Percentiles rank a stretch among this genome's conserved stretches.
These are phyloP conservation scores for Polytrichum formosum DNA, from an alignment of 225 moss, liverwort and hornwort genomes.

Conservation along the genomic window DNA sequence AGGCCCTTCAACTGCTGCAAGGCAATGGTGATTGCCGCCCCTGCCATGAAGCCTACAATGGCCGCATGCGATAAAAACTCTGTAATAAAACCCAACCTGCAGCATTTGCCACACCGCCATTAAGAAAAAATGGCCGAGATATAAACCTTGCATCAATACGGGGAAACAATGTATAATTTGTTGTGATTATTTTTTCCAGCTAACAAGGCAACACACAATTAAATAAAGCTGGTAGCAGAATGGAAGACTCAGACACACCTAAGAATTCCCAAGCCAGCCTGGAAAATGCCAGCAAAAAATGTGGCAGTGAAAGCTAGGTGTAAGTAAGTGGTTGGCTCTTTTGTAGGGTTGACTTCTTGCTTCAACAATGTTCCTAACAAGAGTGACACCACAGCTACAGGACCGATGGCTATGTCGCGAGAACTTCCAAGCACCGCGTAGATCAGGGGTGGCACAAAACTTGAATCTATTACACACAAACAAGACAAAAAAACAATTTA, in stretches of 20 bases:
- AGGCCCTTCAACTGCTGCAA: slow-evolving; percentile 83
- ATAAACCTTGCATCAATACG: too few relatives aligned
- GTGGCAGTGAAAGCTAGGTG: slow-evolving; percentile 59
- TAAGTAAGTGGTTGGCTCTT: slow-evolving; percentile 23
- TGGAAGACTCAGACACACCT: slow-evolving; percentile 26
- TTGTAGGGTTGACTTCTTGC: slow-evolving; percentile 36
- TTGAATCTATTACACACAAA: slow-evolving; percentile 50
- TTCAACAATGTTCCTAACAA: slow-evolving; percentile 52
- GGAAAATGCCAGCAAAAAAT: slow-evolving; percentile 65
- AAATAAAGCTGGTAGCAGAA: too few relatives aligned
- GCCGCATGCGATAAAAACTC: slow-evolving; percentile 86
- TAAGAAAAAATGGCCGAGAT: not conserved
- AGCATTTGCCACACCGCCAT: not conserved
- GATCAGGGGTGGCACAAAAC: slow-evolving; percentile 68
- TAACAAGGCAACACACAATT: too few relatives aligned
- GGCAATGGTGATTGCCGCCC: slow-evolving; percentile 77
- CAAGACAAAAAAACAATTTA: not conserved
- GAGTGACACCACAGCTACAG: slow-evolving; percentile 67
- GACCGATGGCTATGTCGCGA: slow-evolving; percentile 69
- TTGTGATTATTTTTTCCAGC: too few relatives aligned
- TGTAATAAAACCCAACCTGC: slow-evolving; percentile 80
- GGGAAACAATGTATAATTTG: too few relatives aligned
- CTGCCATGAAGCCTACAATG: slow-evolving; percentile 89
- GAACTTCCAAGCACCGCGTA: slow-evolving; percentile 59
- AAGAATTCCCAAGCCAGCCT: slow-evolving; percentile 50